Evolutionary conservation across 2,329 filamentous ascomycete genomes (phyloP), one percentile per base, ranked within the genome.

Genomic region (Thyridium curvatum): DNA sequence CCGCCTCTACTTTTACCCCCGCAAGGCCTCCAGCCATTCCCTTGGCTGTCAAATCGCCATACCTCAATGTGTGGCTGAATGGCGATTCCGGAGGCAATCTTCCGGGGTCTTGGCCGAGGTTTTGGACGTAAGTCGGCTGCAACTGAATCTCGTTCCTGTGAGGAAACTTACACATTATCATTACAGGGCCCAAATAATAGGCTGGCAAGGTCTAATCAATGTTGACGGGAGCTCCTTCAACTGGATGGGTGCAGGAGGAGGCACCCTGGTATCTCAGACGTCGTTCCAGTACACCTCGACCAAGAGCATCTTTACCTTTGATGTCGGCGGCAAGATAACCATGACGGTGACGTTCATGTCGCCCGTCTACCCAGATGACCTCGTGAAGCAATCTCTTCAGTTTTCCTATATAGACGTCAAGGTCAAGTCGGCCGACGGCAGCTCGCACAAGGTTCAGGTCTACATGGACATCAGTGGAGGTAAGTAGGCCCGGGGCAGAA

Each of bases 391-490:
- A 53, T 86, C 83, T 7, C 63, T 86, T 33, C 67, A 79, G 14
- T 84, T 84, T 45, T 84, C 83, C 1, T 89, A 88, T 59, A 62
- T 89, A 40, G 64, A 83, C 18, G 73, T 85, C 18, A 71, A 69
- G 9, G 77, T 84, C 7, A 59, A 59, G 29, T 83, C 83, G 1
- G 51, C 76, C 3, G 84, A 89, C 56, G 80, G 79, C 10, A 53
- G 54, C 3, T 48, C 65, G 2, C 84, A 89, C 54, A 61, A 74
- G 32, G 79, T 88, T 2, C 75, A 86, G 51, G 52, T 89, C 4
- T 89, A 90, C 53, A 70, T 81, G 17, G 85, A 89, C 52, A 79
- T 87, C 30, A 80, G 82, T 38, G 80, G 77, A 39, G 79, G 79
- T 82, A 55, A 55, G 71, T 49, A 15, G 1, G n/a, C n/a, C n/a